Base-by-base conservation (phyloP, 2,329 filamentous ascomycete genomes). In the Zymoseptoria pseudotritici region DNA sequence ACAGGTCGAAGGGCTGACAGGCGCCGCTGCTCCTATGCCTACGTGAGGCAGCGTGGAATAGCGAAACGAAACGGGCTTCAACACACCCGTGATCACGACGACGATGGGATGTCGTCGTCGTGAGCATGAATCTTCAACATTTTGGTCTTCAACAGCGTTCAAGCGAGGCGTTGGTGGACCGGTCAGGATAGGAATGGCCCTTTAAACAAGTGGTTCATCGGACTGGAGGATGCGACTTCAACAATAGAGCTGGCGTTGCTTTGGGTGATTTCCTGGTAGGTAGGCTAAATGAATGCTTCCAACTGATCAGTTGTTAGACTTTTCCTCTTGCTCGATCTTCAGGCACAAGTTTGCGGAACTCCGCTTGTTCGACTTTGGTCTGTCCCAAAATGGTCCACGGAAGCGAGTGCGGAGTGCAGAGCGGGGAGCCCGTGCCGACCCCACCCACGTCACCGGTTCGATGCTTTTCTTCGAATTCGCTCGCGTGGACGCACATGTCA, bases 1-100 rank as follows among this genome's bases (percentile, higher is more conserved):
- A 3, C 36, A 46, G n/a, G 72, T 72, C 46, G 76, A 77, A 2
- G 71, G 64, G 26, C 66, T 74, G 58, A 73, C 71, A 21, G 72
- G 72, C 36, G 57, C 63, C 1, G 70, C 67, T 6, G 71, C 71
- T 26, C 71, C 71, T 3, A 62, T 62, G 60, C 70, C 36, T 69
- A 57, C 63, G 54, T 60, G 56, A 31, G 53, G 56, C 54, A 3
- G 57, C 58, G 21, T 58, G 56, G 42, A 59, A 31, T n/a, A 46
- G n/a, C 9, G 54, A 49, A 50, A 26, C 49, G 51, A 19, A 42
- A 49, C 13, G n/a, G 50, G 10, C 36, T 57, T 55, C 59, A 36
- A 26, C 42, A 51, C 13, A 42, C 24, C 26, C 42, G 13, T 46
- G 13, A n/a, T 13, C 49, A 22, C 1, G 5, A n/a, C 3, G 49